phyloP scores from a whole-genome alignment of 345 rosid genomes.

The Populus deltoides region DNA sequence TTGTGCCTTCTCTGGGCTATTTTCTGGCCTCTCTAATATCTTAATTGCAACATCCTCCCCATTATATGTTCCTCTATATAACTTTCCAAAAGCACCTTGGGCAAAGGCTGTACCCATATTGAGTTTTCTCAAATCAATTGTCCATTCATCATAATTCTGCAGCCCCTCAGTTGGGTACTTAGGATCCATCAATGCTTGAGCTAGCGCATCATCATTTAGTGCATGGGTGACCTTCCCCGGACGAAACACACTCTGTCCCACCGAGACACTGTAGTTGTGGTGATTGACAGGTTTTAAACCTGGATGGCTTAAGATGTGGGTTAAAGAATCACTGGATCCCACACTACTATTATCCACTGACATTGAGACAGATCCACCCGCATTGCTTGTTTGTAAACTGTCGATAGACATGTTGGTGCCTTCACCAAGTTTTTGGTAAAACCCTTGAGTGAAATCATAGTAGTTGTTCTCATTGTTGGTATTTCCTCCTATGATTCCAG shows the following conservation, averaged over 20 bases:
- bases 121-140: slow-evolving; percentile 31
- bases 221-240: slow-evolving; percentile 24
- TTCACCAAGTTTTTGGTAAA: slow-evolving; percentile 25
- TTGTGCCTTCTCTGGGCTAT: slow-evolving; percentile 27
- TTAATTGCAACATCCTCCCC: slow-evolving; percentile 36
- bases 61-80: slow-evolving; percentile 31
- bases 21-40: slow-evolving; percentile 32
- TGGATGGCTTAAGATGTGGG: slow-evolving; percentile 27
- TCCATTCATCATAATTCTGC: slow-evolving; percentile 27
- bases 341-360: slow-evolving; percentile 26
- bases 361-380: slow-evolving; percentile 30
- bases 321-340: slow-evolving; percentile 27
- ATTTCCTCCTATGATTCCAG: slow-evolving; percentile 20
- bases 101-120: slow-evolving; percentile 35
- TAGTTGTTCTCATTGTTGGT: slow-evolving; percentile 21
- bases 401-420: slow-evolving; percentile 29
- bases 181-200: slow-evolving; percentile 24
- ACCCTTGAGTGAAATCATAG: slow-evolving; percentile 25
- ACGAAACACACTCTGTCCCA: slow-evolving; percentile 22
- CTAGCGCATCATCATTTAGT: slow-evolving; percentile 24
- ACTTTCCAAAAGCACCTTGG: slow-evolving; percentile 31
- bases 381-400: slow-evolving; percentile 24
- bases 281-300: slow-evolving; percentile 22
- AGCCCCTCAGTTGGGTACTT: slow-evolving; percentile 25
- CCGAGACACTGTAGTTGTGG: slow-evolving; percentile 10